Percentiles rank a stretch among this genome's conserved stretches.
phyloP scores from a whole-genome alignment of 768 basidiomycete species.

The Hortiboletus flavorubellus region DNA sequence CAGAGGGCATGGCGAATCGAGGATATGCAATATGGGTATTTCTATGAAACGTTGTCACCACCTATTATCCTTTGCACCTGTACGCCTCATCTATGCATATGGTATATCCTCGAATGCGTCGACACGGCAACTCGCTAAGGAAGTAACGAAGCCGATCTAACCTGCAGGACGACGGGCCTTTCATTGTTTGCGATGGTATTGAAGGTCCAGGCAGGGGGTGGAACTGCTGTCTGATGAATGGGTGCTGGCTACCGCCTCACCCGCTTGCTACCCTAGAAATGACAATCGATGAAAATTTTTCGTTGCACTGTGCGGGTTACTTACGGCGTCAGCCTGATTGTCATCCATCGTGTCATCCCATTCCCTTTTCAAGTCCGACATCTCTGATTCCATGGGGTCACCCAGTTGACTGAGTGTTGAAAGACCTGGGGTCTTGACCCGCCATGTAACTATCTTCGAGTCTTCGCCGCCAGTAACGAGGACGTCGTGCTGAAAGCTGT shows the following conservation, averaged over 20 bases:
- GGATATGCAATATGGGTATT: constrained; percentile 35
- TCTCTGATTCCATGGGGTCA: constrained; percentile 12
- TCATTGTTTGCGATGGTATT: neutral
- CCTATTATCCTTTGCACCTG: constrained; percentile 17
- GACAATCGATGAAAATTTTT: neutral
- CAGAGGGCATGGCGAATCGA: constrained; percentile 21
- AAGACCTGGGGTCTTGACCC: constrained; percentile 9
- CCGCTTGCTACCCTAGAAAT: constrained; percentile 23
- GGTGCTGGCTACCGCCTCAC: constrained; percentile 5
- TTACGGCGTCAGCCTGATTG: constrained; percentile 12
- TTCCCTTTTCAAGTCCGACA: constrained; percentile 20
- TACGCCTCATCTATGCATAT: constrained; percentile 28
- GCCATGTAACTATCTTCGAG: constrained; percentile 44
- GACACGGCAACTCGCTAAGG: neutral
- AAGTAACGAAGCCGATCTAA: neutral
- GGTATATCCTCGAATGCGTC: constrained; percentile 16
- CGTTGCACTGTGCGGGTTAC: neutral
- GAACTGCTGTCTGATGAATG: neutral
- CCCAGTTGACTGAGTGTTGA: constrained; percentile 1
- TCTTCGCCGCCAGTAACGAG: constrained; percentile 53
- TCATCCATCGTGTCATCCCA: constrained; percentile 19
- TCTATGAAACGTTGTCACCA: constrained; percentile 20
- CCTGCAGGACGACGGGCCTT: neutral
- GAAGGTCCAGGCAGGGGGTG: neutral
- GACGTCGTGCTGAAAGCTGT: constrained; percentile 34